Evolutionary conservation across 2,329 filamentous ascomycete species (phyloP).

Genomic region (Beauveria caledonica): DNA sequence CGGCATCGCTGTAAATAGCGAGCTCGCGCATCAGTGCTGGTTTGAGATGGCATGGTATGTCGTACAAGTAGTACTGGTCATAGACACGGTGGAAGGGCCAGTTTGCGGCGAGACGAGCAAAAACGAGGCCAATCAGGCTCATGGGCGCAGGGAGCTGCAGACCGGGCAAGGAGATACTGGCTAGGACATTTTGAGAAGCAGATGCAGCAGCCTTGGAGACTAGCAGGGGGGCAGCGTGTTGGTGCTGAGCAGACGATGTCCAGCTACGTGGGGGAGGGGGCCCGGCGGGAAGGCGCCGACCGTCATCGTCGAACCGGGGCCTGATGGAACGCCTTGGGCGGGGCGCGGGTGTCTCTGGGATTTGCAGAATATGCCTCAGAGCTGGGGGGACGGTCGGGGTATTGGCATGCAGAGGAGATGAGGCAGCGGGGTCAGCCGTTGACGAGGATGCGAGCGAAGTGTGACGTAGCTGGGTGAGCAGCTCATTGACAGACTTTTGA

Average conservation of each 20-base stretch:
- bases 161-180: conserved; percentile 33
- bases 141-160: conserved; percentile 33
- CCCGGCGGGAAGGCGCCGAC: conserved; percentile 46
- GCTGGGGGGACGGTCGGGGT: conserved; percentile 50
- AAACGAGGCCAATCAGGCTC: conserved; percentile 43
- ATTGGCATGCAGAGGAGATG: conserved; percentile 20
- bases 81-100: conserved; percentile 50
- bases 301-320: conserved; percentile 35
- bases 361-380: conserved; percentile 50
- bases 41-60: conserved; percentile 45
- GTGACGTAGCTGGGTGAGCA: conserved; percentile 49
- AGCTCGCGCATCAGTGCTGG: conserved; percentile 44
- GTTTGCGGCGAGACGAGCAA: conserved; percentile 42
- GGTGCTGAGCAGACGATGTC: conserved; percentile 24
- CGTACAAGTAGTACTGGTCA: conserved; percentile 48
- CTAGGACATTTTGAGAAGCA: conserved; percentile 10
- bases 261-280: conserved; percentile 53
- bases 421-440: conserved; percentile 17
- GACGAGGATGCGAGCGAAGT: conserved; percentile 24
- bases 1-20: conserved; percentile 34
- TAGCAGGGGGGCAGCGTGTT: not conserved
- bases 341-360: conserved; percentile 48
- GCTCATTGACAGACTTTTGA: conserved; percentile 46
- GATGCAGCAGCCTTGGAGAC: not conserved
- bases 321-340: conserved; percentile 37